Evolutionary conservation across 139 green algal species (phyloP), one percentile per base, ranked within the genome.

Genomic region (Coelastrella sp.): DNA sequence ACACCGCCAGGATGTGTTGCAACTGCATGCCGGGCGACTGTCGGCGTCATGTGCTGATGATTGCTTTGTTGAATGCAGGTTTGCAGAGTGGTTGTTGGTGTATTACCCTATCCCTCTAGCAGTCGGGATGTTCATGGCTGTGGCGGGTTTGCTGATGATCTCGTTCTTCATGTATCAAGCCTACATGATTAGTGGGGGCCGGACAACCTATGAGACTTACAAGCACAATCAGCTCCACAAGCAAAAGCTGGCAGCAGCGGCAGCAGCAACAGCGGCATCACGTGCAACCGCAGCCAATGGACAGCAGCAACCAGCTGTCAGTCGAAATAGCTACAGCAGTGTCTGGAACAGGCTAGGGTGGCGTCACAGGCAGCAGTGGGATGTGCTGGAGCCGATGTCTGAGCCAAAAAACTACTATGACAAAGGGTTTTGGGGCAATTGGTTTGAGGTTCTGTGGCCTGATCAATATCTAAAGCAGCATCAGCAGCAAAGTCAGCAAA

Each of bases 101-200:
- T 85, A 80, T 16, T 92, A 92, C 65, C 92, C 94, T 3, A 22
- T 95, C 4, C 78, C 79, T 0, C 57, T 92, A 11, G 90, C 93
- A 32, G 23, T 95, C 47, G 79, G 66, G 1, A 74, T 94, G 10
- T 94, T 94, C 80, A 81, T 93, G 74, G 59, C 61, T 13, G 19
- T 93, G 5, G 83, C 92, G 7, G 81, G 75, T 2, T 61, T 94
- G 22, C 91, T 96, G 56, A 75, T 95, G 75, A 2, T 82, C 5
- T 10, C 23, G 19, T 96, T 96, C 80, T 68, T 96, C 20, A 56
- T n/a, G 23, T 96, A 95, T 86, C 94, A 96, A 56, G 23, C 92
- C 2, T 94, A 90, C 73, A 83, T 94, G 4, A 81, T 96, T 0
- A 75, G 59, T 1, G 16, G 85, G 20, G 93, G 93, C 20, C 61